phyloP scores from a whole-genome alignment of 2,329 filamentous ascomycete species.

The Allantophomopsis lycopodina region DNA sequence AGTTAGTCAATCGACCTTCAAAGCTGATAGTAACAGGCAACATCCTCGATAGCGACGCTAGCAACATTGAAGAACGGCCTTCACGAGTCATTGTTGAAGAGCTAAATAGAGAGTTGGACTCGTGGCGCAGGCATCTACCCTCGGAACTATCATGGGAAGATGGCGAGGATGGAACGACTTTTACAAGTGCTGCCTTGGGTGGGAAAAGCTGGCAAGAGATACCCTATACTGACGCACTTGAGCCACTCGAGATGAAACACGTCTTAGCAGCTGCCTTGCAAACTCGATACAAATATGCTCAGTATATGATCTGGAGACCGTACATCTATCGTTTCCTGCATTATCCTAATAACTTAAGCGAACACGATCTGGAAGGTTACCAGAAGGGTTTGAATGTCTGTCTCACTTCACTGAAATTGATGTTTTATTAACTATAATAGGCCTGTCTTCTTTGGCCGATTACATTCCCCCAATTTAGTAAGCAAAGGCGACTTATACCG shows the following conservation, averaged over 20 bases:
- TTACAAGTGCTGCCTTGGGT: background rate
- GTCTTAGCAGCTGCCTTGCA: background rate
- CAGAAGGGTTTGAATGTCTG: background rate
- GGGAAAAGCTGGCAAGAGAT: background rate
- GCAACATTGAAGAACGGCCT: background rate
- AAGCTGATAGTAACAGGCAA: background rate
- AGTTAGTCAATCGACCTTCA: background rate
- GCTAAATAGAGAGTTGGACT: background rate
- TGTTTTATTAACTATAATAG: background rate
- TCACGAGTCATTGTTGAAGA: background rate
- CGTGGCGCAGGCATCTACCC: constrained; percentile 1
- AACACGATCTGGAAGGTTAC: background rate
- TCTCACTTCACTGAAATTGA: no score
- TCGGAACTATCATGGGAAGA: background rate
- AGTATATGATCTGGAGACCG: constrained; percentile 3
- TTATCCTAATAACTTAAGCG: background rate
- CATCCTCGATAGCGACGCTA: background rate
- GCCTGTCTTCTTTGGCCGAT: no score
- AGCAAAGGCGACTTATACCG: background rate
- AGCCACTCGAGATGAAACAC: background rate
- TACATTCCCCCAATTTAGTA: background rate
- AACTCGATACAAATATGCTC: constrained; percentile 3
- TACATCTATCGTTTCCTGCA: constrained; percentile 3
- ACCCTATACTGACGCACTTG: background rate
- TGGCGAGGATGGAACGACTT: background rate